Conservation (phyloP, 139 green algal genomes). For the Coccomyxa sp. region DNA sequence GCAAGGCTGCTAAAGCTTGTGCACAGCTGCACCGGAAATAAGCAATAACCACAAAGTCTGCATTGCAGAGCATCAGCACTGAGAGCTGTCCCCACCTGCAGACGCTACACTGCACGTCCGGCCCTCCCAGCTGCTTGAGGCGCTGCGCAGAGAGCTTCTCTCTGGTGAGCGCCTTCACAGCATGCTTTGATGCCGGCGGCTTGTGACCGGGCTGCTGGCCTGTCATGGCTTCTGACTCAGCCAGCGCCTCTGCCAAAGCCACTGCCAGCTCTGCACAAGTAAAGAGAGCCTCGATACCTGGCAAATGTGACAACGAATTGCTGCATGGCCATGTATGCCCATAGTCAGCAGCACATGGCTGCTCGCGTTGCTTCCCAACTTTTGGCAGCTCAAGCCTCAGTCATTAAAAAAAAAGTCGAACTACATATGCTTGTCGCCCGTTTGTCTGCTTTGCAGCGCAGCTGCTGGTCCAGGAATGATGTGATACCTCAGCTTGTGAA, state of each 20-base stretch:
- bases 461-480: too few species aligned
- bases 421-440: background rate
- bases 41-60: background rate
- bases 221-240: conserved; percentile 6
- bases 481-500: too few species aligned
- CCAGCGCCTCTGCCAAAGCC: conserved; percentile 15
- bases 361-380: background rate
- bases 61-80: background rate
- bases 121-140: conserved; percentile 29
- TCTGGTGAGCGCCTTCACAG: conserved; percentile 25
- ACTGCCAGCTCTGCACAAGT: conserved; percentile 7
- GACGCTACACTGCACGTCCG: conserved; percentile 26
- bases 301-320: background rate
- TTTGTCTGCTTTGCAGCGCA: background rate
- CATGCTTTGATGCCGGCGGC: conserved; percentile 37
- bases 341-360: background rate
- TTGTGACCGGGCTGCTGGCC: background rate
- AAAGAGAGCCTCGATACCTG: background rate
- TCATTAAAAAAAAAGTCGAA: background rate
- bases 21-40: too few species aligned
- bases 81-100: conserved; percentile 27
- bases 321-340: background rate
- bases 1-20: background rate
- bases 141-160: conserved; percentile 15
- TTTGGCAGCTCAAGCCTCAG: background rate